These are phyloP conservation scores for Phytophthora sansomeana DNA, from an alignment of 352 stramenopile genomes.

Conservation along the genomic window DNA sequence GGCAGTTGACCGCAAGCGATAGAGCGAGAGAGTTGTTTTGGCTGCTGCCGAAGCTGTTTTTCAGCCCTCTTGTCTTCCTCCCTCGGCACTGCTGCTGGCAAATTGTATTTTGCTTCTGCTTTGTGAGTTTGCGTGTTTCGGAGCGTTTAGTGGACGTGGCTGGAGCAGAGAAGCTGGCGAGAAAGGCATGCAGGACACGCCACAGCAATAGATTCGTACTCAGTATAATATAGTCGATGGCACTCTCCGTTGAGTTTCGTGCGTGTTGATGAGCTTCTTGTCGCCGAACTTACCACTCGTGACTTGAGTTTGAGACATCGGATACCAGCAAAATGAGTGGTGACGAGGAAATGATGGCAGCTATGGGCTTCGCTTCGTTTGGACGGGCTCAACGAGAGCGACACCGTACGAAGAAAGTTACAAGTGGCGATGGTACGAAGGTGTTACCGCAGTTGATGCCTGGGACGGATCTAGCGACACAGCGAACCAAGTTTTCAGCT, in stretches of 20 bases:
- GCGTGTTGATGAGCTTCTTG: not conserved
- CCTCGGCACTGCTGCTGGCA: conserved; percentile 30
- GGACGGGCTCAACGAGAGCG: conserved; percentile 34
- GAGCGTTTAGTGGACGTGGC: conserved; percentile 35
- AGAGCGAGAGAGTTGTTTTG: conserved; percentile 22
- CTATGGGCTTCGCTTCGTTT: conserved; percentile 78
- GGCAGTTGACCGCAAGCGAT: conserved; percentile 17
- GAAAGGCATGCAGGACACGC: conserved; percentile 23
- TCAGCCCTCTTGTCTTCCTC: conserved; percentile 23
- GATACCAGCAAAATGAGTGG: conserved; percentile 35
- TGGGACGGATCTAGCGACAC: conserved; percentile 42
- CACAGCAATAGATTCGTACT: conserved; percentile 56
- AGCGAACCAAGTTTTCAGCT: not conserved
- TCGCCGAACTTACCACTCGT: no score
- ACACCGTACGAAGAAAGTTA: not conserved
- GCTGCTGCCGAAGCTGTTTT: conserved; percentile 18
- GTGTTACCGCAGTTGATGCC: conserved; percentile 44
- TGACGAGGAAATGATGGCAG: conserved; percentile 44
- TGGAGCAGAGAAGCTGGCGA: conserved; percentile 20
- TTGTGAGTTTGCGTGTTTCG: conserved; percentile 47
- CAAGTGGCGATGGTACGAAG: not conserved
- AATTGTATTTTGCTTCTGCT: conserved; percentile 43
- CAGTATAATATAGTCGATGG: conserved; percentile 57
- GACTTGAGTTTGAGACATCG: no score
- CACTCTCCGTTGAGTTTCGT: conserved; percentile 15